phyloP scores from a whole-genome alignment of 2,329 filamentous ascomycete genomes.

The Trichoderma breve region DNA sequence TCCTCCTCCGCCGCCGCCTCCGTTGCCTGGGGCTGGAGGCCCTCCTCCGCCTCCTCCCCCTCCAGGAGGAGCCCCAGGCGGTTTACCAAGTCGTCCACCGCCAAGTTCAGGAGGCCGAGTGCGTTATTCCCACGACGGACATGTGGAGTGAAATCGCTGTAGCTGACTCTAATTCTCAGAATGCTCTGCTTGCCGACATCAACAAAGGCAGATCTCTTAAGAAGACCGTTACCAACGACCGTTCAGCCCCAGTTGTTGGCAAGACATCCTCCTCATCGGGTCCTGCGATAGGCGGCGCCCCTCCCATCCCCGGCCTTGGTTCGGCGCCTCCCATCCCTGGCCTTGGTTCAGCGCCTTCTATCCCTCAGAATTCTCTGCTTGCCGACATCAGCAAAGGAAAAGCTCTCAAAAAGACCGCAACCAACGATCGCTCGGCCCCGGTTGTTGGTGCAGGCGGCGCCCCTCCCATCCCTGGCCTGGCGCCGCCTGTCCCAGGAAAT shows the following conservation, averaged over 20 bases:
- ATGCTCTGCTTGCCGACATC: constrained; percentile 85
- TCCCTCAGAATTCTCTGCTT: constrained; percentile 74
- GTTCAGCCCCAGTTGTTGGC: constrained; percentile 71
- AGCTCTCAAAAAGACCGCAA: constrained; percentile 77
- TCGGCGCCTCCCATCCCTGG: constrained; percentile 63
- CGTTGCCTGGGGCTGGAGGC: constrained; percentile 60
- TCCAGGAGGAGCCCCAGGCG: constrained; percentile 40
- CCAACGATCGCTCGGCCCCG: constrained; percentile 90
- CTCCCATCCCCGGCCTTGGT: constrained; percentile 64
- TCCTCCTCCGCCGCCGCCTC: constrained; percentile 69
- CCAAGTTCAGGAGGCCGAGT: constrained; percentile 60
- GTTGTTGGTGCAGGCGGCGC: constrained; percentile 66
- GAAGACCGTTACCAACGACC: constrained; percentile 88
- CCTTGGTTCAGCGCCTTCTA: constrained; percentile 54
- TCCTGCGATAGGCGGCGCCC: constrained; percentile 69
- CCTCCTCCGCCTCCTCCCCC: constrained; percentile 59
- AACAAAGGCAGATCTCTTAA: constrained; percentile 75
- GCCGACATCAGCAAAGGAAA: constrained; percentile 83
- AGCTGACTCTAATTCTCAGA: constrained; percentile 49
- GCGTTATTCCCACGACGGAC: constrained; percentile 39
- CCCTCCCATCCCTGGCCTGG: constrained; percentile 69
- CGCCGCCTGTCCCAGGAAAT: constrained; percentile 64
- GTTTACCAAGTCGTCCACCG: constrained; percentile 57
- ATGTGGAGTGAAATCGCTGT: background rate
- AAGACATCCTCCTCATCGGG: constrained; percentile 42